Conservation (phyloP, 1,284 basidiomycete genomes). For the Coniophora puteana region DNA sequence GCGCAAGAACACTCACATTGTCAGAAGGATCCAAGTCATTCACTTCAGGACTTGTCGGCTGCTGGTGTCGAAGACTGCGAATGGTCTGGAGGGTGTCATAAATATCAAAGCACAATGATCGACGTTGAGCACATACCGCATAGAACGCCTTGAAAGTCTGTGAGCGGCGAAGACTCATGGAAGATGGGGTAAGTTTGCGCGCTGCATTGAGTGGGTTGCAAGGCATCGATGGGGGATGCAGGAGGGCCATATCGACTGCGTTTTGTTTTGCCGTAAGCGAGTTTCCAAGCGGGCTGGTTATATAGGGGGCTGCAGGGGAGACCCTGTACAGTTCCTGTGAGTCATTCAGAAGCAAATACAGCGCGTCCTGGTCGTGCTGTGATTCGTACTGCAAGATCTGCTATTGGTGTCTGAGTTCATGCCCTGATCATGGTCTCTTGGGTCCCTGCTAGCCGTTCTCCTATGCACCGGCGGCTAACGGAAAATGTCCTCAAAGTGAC, state of each 20-base stretch:
- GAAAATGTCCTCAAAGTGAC: no score
- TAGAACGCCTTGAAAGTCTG: constrained; percentile 56
- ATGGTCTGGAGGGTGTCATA: constrained; percentile 39
- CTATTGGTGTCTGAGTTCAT: no score
- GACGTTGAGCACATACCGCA: constrained; percentile 41
- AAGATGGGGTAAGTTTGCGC: constrained; percentile 9
- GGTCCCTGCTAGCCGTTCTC: no score
- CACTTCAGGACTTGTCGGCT: constrained; percentile 27
- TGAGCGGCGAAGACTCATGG: constrained; percentile 28
- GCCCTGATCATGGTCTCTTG: no score
- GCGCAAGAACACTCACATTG: constrained; percentile 36
- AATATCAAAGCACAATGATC: constrained; percentile 2
- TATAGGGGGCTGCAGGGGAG: no score
- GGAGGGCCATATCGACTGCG: no score
- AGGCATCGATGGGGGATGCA: no score
- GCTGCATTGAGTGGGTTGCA: constrained; percentile 12
- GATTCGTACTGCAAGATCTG: background rate
- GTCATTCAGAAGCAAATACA: background rate
- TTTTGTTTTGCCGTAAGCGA: no score
- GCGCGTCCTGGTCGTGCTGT: no score
- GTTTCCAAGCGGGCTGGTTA: no score
- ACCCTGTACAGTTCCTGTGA: constrained; percentile 1
- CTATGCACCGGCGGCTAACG: no score
- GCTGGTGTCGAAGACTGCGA: constrained; percentile 37
- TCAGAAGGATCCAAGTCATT: constrained; percentile 48